These are phyloP conservation scores for Talaromyces stipitatus DNA, from an alignment of 495 filamentous ascomycete genomes.

Conservation along the genomic window DNA sequence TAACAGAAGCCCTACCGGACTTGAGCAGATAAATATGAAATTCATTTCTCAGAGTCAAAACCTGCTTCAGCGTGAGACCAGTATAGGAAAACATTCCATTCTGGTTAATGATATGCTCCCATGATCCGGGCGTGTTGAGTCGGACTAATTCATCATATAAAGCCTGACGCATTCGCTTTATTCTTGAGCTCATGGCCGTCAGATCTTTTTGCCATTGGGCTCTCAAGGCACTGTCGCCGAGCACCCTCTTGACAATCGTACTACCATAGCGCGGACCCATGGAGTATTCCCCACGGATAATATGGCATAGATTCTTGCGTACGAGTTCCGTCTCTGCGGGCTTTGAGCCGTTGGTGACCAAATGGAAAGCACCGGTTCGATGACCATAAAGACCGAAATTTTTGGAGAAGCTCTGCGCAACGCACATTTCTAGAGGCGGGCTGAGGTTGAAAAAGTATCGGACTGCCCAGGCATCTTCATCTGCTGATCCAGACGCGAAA, in stretches of 20 bases:
- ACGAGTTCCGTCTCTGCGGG: slow-evolving; percentile 28
- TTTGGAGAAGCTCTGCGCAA: slow-evolving; percentile 48
- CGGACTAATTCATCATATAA: slow-evolving; percentile 35
- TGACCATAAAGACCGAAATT: slow-evolving; percentile 51
- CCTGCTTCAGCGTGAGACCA: slow-evolving; percentile 36
- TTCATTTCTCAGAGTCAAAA: slow-evolving; percentile 36
- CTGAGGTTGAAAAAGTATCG: slow-evolving; percentile 45
- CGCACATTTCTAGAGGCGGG: slow-evolving; percentile 41
- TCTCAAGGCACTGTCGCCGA: slow-evolving; percentile 29
- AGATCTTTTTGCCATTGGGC: slow-evolving; percentile 43
- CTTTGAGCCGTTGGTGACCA: slow-evolving; percentile 26
- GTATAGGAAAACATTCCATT: slow-evolving; percentile 50
- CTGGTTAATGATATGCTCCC: slow-evolving; percentile 44
- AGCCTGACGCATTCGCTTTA: slow-evolving; percentile 39
- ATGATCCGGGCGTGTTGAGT: slow-evolving; percentile 38
- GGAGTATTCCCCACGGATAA: slow-evolving; percentile 42
- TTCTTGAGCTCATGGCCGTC: slow-evolving; percentile 43
- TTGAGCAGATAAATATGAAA: slow-evolving; percentile 44
- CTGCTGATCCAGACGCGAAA: slow-evolving; percentile 45
- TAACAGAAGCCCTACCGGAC: slow-evolving; percentile 40
- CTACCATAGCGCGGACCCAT: slow-evolving; percentile 43
- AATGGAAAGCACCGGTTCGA: slow-evolving; percentile 43
- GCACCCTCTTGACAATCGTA: slow-evolving; percentile 41
- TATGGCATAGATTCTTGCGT: slow-evolving; percentile 35
- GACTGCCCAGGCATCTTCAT: slow-evolving; percentile 47